These are phyloP conservation scores for Arabis hirsuta DNA, from an alignment of 345 rosid species.

Conservation along the genomic window DNA sequence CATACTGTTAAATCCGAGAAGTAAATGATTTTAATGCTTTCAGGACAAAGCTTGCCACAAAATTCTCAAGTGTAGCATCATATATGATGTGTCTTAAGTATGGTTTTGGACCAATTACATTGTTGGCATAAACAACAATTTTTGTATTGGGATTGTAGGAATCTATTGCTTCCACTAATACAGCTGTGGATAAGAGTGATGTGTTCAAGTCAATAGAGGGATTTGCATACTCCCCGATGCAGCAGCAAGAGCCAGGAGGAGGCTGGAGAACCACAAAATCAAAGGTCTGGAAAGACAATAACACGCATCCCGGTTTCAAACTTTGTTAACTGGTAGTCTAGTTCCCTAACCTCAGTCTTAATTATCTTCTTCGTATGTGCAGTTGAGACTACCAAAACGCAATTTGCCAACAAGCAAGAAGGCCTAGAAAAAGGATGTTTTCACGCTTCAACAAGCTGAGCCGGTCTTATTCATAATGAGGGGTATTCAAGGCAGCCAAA, in stretches of 20 bases:
- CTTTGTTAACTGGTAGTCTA: constrained; percentile 16
- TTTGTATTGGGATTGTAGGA: constrained; percentile 45
- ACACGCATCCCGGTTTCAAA: constrained; percentile 20
- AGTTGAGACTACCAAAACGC: constrained; percentile 67
- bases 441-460: constrained; percentile 20
- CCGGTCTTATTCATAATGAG: background rate
- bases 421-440: background rate
- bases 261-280: constrained; percentile 92
- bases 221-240: constrained; percentile 62
- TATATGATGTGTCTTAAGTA: background rate
- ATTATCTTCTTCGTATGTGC: constrained; percentile 30
- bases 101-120: background rate
- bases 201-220: constrained; percentile 54
- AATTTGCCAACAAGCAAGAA: constrained; percentile 31
- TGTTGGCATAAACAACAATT: background rate
- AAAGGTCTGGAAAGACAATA: constrained; percentile 51
- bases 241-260: constrained; percentile 50
- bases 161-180: constrained; percentile 22
- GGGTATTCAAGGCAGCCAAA: background rate
- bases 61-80: background rate
- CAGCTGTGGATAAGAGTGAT: constrained; percentile 44
- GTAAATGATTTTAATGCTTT: constrained; percentile 5
- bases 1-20: too few species aligned
- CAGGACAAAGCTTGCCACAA: constrained; percentile 2
- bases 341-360: constrained; percentile 3